phyloP scores from a whole-genome alignment of 306 rosid species.

The Vicia villosa region DNA sequence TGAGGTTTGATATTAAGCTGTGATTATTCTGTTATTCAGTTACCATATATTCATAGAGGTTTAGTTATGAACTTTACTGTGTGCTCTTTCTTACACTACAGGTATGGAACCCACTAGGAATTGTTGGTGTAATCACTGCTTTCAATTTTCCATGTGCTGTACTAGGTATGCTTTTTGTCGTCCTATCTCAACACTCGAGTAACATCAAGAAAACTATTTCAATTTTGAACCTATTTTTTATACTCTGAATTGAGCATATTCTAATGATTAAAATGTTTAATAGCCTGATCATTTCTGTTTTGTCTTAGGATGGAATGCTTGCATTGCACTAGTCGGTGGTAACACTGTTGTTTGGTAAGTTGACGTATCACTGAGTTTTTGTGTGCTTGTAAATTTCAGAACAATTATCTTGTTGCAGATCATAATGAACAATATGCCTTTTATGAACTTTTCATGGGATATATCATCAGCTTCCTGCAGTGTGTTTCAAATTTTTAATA shows the following conservation, averaged over 20 bases:
- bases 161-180: conserved; percentile 63
- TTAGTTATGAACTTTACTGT: conserved; percentile 4
- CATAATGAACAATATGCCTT: conserved; percentile 24
- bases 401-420: conserved; percentile 2
- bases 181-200: background rate
- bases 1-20: conserved; percentile 57
- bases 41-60: conserved; percentile 10
- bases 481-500: conserved; percentile 8
- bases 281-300: conserved; percentile 34
- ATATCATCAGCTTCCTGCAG: conserved; percentile 6
- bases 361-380: background rate
- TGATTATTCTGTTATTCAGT: conserved; percentile 26
- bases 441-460: background rate
- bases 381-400: background rate
- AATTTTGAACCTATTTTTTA: conserved; percentile 1
- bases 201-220: background rate
- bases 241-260: background rate
- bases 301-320: conserved; percentile 94
- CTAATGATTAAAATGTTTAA: conserved; percentile 17
- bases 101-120: conserved; percentile 96
- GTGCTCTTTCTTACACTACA: conserved; percentile 40
- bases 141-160: conserved; percentile 99
- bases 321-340: conserved; percentile 91
- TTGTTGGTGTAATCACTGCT: conserved; percentile 97
- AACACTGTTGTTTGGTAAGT: conserved; percentile 96